phyloP scores from a whole-genome alignment of 2,329 filamentous ascomycete genomes.

The Pyrenophora tritici-repentis region DNA sequence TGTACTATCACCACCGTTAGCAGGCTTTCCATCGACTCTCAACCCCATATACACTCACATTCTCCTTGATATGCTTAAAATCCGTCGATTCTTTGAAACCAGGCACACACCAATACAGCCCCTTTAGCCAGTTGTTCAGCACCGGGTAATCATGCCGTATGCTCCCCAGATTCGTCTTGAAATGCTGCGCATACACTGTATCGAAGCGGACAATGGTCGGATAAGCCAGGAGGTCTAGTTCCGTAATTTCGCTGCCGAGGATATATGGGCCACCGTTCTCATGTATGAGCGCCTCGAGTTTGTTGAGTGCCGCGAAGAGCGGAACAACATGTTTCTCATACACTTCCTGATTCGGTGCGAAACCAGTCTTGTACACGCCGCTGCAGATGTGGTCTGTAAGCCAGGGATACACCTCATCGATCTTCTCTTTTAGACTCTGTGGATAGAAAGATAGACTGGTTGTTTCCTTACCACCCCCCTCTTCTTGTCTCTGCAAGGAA shows the following conservation, averaged over 20 bases:
- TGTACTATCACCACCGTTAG: constrained; percentile 48
- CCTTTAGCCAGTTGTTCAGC: constrained; percentile 64
- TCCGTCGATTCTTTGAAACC: constrained; percentile 65
- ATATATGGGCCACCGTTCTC: constrained; percentile 60
- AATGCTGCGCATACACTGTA: constrained; percentile 67
- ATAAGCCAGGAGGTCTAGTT: constrained; percentile 64
- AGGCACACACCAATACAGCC: constrained; percentile 61
- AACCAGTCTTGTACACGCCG: constrained; percentile 67
- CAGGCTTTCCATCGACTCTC: neutral
- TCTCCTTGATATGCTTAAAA: constrained; percentile 72
- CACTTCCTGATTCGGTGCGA: constrained; percentile 59
- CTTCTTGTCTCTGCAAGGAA: constrained; percentile 43
- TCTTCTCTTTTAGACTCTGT: constrained; percentile 50
- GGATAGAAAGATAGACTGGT: constrained; percentile 59
- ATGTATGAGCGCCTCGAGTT: constrained; percentile 57
- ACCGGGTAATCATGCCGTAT: constrained; percentile 65
- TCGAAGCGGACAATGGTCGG: constrained; percentile 65
- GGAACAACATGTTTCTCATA: constrained; percentile 61
- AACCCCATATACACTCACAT: constrained; percentile 43
- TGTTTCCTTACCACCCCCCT: too few species aligned
- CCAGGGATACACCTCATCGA: constrained; percentile 60
- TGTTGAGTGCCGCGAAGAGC: constrained; percentile 65
- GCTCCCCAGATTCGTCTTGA: constrained; percentile 68
- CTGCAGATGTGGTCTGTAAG: constrained; percentile 62
- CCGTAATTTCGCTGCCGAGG: constrained; percentile 60